phyloP scores from a whole-genome alignment of 805 yeast species.

The Sungouiozyma ichnusensis region DNA sequence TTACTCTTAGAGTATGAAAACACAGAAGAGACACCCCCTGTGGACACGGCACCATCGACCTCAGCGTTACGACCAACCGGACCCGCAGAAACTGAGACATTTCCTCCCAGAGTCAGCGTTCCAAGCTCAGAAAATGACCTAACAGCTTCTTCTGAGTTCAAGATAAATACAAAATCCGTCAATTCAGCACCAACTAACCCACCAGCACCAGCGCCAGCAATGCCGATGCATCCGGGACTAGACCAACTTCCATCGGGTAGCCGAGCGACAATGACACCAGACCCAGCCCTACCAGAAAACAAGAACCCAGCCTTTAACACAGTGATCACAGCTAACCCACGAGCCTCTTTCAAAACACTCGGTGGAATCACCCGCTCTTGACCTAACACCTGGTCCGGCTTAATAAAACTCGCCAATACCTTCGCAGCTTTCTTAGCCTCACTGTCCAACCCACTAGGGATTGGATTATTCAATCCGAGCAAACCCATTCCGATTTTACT shows the following conservation, averaged over 20 bases:
- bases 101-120: slow-evolving; percentile 90
- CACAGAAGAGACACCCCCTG: slow-evolving; percentile 77
- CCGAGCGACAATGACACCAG: slow-evolving; percentile 90
- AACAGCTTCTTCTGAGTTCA: slow-evolving; percentile 82
- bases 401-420: slow-evolving; percentile 76
- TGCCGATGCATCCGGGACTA: slow-evolving; percentile 88
- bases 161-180: slow-evolving; percentile 91
- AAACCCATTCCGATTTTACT: neutral
- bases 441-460: slow-evolving; percentile 68
- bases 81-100: slow-evolving; percentile 92
- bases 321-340: slow-evolving; percentile 84
- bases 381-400: slow-evolving; percentile 89
- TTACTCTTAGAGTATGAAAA: slow-evolving; percentile 93
- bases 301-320: slow-evolving; percentile 96
- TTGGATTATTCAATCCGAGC: slow-evolving; percentile 82
- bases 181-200: slow-evolving; percentile 95
- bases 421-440: slow-evolving; percentile 73
- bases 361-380: slow-evolving; percentile 89
- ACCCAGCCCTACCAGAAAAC: slow-evolving; percentile 95
- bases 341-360: slow-evolving; percentile 72
- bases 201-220: slow-evolving; percentile 99
- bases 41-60: slow-evolving; percentile 90
- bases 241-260: slow-evolving; percentile 95
- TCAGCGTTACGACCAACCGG: slow-evolving; percentile 96
- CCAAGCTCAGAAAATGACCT: slow-evolving; percentile 91